phyloP scores from a whole-genome alignment of 495 filamentous ascomycete species.

The Apodospora peruviana region DNA sequence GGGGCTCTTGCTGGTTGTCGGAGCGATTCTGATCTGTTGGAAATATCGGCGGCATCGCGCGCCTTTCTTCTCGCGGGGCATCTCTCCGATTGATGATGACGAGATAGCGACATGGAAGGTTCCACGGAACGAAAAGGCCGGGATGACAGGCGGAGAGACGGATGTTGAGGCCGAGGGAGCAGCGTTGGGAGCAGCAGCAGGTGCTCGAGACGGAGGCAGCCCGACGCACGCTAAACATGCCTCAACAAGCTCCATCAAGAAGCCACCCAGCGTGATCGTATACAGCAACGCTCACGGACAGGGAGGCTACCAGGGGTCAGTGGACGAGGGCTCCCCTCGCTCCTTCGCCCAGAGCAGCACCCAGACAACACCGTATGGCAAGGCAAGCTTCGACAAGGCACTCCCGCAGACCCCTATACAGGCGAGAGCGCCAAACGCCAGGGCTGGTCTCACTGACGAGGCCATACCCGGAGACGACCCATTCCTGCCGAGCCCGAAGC shows the following conservation, averaged over 20 bases:
- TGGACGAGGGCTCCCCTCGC: constrained; percentile 30
- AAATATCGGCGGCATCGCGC: constrained; percentile 26
- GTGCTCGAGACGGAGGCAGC: constrained; percentile 16
- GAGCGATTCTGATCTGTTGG: constrained; percentile 23
- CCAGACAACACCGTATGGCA: constrained; percentile 13
- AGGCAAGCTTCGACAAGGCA: constrained; percentile 32
- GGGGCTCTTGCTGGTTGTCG: constrained; percentile 28
- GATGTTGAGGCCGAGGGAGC: constrained; percentile 16
- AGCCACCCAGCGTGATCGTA: constrained; percentile 40
- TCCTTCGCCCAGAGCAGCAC: constrained; percentile 17
- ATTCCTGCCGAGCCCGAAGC: constrained; percentile 34
- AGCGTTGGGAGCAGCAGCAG: constrained; percentile 4
- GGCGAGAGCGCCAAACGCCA: constrained; percentile 42
- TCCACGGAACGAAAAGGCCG: constrained; percentile 19
- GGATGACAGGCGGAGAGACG: constrained; percentile 10
- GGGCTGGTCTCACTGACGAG: constrained; percentile 44
- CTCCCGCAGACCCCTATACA: constrained; percentile 40
- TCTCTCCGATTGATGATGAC: constrained; percentile 47
- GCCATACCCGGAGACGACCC: constrained; percentile 42
- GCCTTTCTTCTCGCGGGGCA: constrained; percentile 35
- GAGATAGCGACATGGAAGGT: constrained; percentile 48
- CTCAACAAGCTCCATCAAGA: constrained; percentile 34
- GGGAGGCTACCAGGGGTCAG: constrained; percentile 21
- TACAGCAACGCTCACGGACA: constrained; percentile 29
- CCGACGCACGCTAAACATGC: constrained; percentile 28